Base-by-base conservation (phyloP, 2,329 filamentous ascomycete species). In the Alternaria rosae region DNA sequence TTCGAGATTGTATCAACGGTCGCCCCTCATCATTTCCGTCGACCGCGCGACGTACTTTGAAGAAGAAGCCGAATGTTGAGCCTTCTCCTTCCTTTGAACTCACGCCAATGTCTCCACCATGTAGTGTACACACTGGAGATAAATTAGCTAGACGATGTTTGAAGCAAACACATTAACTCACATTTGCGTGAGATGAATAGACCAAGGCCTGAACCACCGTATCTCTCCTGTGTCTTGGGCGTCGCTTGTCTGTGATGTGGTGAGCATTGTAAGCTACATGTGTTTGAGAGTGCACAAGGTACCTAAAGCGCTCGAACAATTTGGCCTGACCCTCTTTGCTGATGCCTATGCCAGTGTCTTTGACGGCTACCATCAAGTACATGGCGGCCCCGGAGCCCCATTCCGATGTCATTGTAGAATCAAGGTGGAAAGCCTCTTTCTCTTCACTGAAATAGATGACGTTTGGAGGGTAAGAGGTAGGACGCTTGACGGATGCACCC, bases 301-400 rank as follows among this genome's bases (percentile, higher is more conserved):
- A 81, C 62, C 76, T 70, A 54, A 82, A 83, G 2, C 81, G 73
- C 51, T 82, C 79, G 47, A 83, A 83, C 0, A 83, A 69, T 50
- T 78, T 80, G 41, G 71, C 72, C 61, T 83, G 80, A 5, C 77
- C 76, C 13, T 81, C 76, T 15, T 64, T 58, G 52, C 71, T 78
- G 56, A 83, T 83, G 3, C 82, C 82, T 28, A 82, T 82, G 6
- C 68, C 78, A 21, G 79, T 80, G 50, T 83, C 81, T 53, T 78
- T 79, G 17, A 83, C 79, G 3, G 81, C 80, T 2, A 83, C 76
- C 77, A 82, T 79, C n/a, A 83, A 69, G 59, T 82, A 83, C 9
- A 82, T 57, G 2, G 71, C 44, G 1, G 76, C 69, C 2, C 81
- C 80, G 5, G 68, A 62, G 0, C 81, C 81, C 82, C 81, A 83